Evolutionary conservation across 208 protist genomes (phyloP), one percentile per base, ranked within the genome.

Genomic region (Wallacemonas sp.): DNA sequence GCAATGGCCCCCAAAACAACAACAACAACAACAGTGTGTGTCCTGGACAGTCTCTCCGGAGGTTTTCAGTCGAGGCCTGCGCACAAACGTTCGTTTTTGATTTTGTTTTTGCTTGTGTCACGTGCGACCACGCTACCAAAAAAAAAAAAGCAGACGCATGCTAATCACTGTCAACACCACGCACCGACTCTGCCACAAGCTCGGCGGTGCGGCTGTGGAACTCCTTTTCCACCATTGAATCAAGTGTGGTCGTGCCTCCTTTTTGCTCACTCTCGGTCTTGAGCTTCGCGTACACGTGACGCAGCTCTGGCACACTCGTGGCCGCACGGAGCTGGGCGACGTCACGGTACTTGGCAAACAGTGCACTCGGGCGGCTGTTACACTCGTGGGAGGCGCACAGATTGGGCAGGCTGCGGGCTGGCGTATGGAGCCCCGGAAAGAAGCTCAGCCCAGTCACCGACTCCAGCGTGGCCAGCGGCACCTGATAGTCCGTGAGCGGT

Each of bases 401-500:
- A 52, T 91, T 72, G 9, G 77, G 74, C 38, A 91, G 54, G 26
- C 55, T 34, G 2, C 61, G 32, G 6, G 19, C 56, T 6, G 38
- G 17, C 34, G 16, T 24, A 6, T 41, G 21, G 11, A 90, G 47
- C n/a, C 65, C 49, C 0, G 78, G 83, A 47, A 95, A 95, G 65
- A 95, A 89, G 47, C 74, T 74, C 39, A 95, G 72, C n/a, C 89
- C 89, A 2, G 87, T 93, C 47, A 76, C 46, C 8, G 58, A 61
- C 68, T 93, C 78, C 34, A 95, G 47, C 6, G 48, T 47, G 14
- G 56, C 68, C 23, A 90, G 49, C 2, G 80, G 76, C 24, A 95
- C 87, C 66, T 92, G 86, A 56, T 90, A 95, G 27, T 66, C 46
- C 17, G 76, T 83, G 54, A 95, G 82, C 8, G 85, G 87, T 55